Base-by-base conservation (phyloP, 1,139 yeast species). In the Oligophagozyma castellii region DNA sequence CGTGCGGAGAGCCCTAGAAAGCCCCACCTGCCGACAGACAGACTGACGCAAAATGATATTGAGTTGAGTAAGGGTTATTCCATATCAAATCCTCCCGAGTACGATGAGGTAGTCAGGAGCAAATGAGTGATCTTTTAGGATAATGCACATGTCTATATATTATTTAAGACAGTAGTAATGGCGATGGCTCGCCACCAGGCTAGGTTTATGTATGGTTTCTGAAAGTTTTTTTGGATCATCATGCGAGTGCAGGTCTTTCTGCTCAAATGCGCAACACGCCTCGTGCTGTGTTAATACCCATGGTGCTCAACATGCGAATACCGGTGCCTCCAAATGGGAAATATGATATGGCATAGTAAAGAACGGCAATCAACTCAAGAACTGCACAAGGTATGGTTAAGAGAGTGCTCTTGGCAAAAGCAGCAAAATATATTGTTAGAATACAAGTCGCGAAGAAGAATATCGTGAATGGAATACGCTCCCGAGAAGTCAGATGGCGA, bases 251-350 rank as follows among this genome's bases (percentile, higher is more conserved):
- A 26, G n/a, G n/a, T 18, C 15, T 24, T 19, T 23, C 28, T 19
- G 12, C 27, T 21, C 18, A 52, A 21, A 52, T 52, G 31, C 44
- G 46, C 16, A 53, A 34, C 4, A 48, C 58, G 2, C 58, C 58
- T 36, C 58, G 47, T n/a, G 56, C 68, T 47, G 81, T 89, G 29
- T 93, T 78, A 16, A 81, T 65, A 5, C 92, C 73, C 35, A 79
- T 68, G 35, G 86, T 67, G 10, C 92, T 71, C 26, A 89, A 73
- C 71, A 83, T 75, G 30, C 84, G 73, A 44, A 86, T 58, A 3
- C 93, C 80, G 41, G 80, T 80, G 0, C 93, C 83, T 7, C 96
- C 96, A 59, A 84, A 80, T 18, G 98, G 98, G 63, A 89, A 89
- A 53, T 89, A 89, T 48, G 94, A 80, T 22, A 89, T 65, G 0